These are phyloP conservation scores for Saccharomycopsis hybrid DNA, from an alignment of 1,139 yeast genomes.

Conservation along the genomic window DNA sequence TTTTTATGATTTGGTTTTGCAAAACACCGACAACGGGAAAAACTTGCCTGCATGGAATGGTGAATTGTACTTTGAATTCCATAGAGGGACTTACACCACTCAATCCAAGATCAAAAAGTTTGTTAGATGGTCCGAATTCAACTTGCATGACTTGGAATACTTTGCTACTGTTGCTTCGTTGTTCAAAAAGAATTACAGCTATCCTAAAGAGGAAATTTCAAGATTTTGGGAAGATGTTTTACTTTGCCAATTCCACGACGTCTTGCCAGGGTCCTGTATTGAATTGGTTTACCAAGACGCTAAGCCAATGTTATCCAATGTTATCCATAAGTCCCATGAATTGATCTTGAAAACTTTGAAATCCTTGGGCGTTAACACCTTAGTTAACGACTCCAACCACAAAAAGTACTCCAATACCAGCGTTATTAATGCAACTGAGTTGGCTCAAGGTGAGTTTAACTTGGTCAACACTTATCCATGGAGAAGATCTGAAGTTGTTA, in stretches of 20 bases:
- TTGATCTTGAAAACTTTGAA: constrained; percentile 48
- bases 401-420: constrained; percentile 20
- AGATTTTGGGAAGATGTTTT: constrained; percentile 82
- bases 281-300: constrained; percentile 95
- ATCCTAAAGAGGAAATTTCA: constrained; percentile 65
- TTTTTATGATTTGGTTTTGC: constrained; percentile 63
- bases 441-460: constrained; percentile 22
- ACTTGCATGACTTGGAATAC: constrained; percentile 80
- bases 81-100: constrained; percentile 93
- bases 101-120: constrained; percentile 81
- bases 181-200: constrained; percentile 42
- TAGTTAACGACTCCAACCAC: constrained; percentile 22
- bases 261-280: constrained; percentile 91
- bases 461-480: constrained; percentile 63
- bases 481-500: constrained; percentile 52
- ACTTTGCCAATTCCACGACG: constrained; percentile 94
- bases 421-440: constrained; percentile 17
- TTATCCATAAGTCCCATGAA: constrained; percentile 45
- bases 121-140: constrained; percentile 72
- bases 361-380: constrained; percentile 31
- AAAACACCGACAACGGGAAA: constrained; percentile 57
- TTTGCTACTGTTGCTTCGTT: constrained; percentile 74
- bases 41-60: constrained; percentile 85
- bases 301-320: constrained; percentile 63
- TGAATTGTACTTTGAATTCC: constrained; percentile 90